Percentiles rank a stretch among this genome's conserved stretches.
Conservation (phyloP, 2,329 filamentous ascomycete species). For the Diaporthe citriasiana region DNA sequence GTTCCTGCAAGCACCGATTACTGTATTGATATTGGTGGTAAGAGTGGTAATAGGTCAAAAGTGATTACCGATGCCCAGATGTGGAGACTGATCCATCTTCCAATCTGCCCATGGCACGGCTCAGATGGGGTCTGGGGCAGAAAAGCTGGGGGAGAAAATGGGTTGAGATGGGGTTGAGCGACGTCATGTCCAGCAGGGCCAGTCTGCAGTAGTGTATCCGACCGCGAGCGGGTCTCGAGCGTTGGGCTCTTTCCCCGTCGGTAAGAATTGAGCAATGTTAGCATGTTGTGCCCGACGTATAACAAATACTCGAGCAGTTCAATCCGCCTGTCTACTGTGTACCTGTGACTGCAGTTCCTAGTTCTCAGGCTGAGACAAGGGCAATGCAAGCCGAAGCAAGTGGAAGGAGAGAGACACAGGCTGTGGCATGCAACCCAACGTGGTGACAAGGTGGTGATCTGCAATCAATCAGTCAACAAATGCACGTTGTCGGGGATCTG, state of each 20-base stretch:
- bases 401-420: too few species aligned
- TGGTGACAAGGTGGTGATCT: conserved; percentile 8
- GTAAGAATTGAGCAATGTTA: not conserved
- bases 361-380: not conserved
- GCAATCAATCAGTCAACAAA: not conserved
- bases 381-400: too few species aligned
- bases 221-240: not conserved
- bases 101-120: not conserved
- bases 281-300: too few species aligned
- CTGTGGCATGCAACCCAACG: not conserved
- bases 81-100: conserved; percentile 1
- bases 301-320: too few species aligned
- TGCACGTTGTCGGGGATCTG: not conserved
- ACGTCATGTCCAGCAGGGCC: conserved; percentile 5
- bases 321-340: not conserved
- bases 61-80: conserved; percentile 15
- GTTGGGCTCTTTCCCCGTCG: not conserved
- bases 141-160: conserved; percentile 15
- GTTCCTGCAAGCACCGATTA: not conserved
- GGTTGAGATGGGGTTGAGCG: conserved; percentile 1
- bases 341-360: not conserved
- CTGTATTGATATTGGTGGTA: conserved; percentile 8
- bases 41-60: not conserved
- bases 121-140: conserved; percentile 13
- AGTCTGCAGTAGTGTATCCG: not conserved